Base-by-base conservation (phyloP, 192 early-diverging fungal species). In the Entomortierella lignicola region DNA sequence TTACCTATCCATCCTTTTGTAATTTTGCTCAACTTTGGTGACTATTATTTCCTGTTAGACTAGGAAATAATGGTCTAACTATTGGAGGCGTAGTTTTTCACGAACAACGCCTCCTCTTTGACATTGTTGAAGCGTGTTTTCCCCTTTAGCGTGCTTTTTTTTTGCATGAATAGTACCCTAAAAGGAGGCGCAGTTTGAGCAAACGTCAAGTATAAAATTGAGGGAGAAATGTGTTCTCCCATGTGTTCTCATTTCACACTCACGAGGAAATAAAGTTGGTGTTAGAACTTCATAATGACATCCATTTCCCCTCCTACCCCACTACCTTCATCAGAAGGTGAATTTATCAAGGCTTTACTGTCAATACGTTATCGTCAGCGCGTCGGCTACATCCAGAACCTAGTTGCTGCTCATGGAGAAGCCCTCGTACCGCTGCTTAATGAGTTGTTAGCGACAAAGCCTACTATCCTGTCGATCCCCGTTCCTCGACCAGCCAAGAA, bases 241-340 rank as follows among this genome's bases (percentile, higher is more conserved):
- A n/a, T n/a, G n/a, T n/a, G n/a, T n/a, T n/a, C n/a, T n/a, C n/a
- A n/a, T n/a, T n/a, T n/a, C 34, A 37, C 34, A 37, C 34, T 7
- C 34, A 37, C 34, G 34, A 29, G 3, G 56, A 32, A 37, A 37
- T 37, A 4, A 37, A 37, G 34, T 37, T 37, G 34, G 34, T 37
- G n/a, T n/a, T n/a, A n/a, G n/a, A n/a, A 42, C 39, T 42, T 47
- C 44, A 47, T 15, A 20, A 47, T 47, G 44, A 20, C 44, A 12
- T 20, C 15, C 44, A 20, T 47, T 47, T 15, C 44, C 44, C 20
- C 44, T 47, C 37, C 64, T 15, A 50, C 59, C 11, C 27, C 34
- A 20, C 52, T 70, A 8, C 75, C 75, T 41, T 34, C 63, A 0
- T 55, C 67, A 0, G 75, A 79, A 32, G 20, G 54, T 6, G 75